phyloP scores from a whole-genome alignment of 768 basidiomycete species.

The Kwoniella sp. region DNA sequence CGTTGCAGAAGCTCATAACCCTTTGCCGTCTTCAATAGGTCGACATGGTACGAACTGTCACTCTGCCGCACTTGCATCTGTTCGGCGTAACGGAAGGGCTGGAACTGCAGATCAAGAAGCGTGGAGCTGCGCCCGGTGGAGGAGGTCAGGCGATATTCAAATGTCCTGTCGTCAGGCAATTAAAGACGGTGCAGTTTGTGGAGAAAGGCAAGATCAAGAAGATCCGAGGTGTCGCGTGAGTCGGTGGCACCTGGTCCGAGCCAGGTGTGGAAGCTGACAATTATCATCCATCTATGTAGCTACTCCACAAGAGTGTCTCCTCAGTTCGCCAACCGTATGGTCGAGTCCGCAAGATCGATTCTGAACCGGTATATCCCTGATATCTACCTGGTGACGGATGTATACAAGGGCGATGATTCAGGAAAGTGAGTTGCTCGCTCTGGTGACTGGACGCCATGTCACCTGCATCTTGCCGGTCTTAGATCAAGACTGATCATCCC shows the following conservation, averaged over 20 bases:
- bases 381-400: conserved; percentile 96
- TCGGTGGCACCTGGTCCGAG: conserved; percentile 22
- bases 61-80: conserved; percentile 80
- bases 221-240: conserved; percentile 92
- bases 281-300: conserved; percentile 52
- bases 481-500: not conserved
- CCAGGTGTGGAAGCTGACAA: not conserved
- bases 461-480: not conserved
- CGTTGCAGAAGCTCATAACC: not conserved
- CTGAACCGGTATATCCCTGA: conserved; percentile 96
- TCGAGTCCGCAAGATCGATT: conserved; percentile 85
- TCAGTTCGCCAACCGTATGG: conserved; percentile 96
- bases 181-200: conserved; percentile 87
- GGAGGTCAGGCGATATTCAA: conserved; percentile 91
- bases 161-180: conserved; percentile 85
- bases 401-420: conserved; percentile 94
- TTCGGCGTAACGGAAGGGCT: conserved; percentile 87
- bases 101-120: conserved; percentile 88
- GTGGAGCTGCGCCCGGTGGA: conserved; percentile 84
- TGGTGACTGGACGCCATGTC: not conserved
- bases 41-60: conserved; percentile 82
- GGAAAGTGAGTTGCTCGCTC: conserved; percentile 68
- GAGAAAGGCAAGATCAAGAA: conserved; percentile 87
- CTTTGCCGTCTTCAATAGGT: conserved; percentile 56
- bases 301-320: conserved; percentile 96